Percentiles rank a stretch among this genome's conserved stretches.
Conservation (phyloP, 257 asterid species). For the Solanum medicagineum region DNA sequence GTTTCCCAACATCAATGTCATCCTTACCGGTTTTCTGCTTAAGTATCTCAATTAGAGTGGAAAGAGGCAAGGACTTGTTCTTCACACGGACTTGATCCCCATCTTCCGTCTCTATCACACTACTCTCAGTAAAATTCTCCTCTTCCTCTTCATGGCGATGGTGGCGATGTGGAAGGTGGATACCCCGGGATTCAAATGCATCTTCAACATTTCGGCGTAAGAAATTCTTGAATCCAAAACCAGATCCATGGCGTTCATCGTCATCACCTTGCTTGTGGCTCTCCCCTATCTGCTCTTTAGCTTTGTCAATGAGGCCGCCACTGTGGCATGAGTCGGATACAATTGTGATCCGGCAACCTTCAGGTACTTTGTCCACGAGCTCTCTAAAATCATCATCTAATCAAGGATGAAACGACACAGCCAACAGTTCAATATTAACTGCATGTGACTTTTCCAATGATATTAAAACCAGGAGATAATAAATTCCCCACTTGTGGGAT, state of each 20-base stretch:
- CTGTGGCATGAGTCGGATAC: constrained; percentile 99
- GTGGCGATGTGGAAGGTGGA: constrained; percentile 42
- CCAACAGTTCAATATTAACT: neutral
- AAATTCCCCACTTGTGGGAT: no score
- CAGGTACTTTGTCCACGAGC: constrained; percentile 73
- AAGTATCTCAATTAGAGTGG: constrained; percentile 73
- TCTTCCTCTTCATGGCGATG: constrained; percentile 19
- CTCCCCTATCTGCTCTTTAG: constrained; percentile 94
- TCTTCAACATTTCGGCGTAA: constrained; percentile 43
- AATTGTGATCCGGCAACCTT: constrained; percentile 75
- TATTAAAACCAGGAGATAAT: neutral
- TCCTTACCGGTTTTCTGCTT: constrained; percentile 89
- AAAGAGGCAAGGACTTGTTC: constrained; percentile 70
- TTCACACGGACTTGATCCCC: constrained; percentile 18
- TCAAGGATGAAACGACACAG: neutral
- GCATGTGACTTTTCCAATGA: neutral
- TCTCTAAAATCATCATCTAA: constrained; percentile 96
- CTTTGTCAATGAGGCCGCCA: constrained; percentile 82
- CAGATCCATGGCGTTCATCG: constrained; percentile 20
- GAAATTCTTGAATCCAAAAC: constrained; percentile 63
- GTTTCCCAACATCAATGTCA: constrained; percentile 82
- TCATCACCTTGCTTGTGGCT: constrained; percentile 32
- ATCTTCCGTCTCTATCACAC: constrained; percentile 2
- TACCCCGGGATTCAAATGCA: constrained; percentile 68
- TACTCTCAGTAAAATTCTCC: constrained; percentile 8